phyloP scores from a whole-genome alignment of 345 rosid species.

The Citrus glauca region DNA sequence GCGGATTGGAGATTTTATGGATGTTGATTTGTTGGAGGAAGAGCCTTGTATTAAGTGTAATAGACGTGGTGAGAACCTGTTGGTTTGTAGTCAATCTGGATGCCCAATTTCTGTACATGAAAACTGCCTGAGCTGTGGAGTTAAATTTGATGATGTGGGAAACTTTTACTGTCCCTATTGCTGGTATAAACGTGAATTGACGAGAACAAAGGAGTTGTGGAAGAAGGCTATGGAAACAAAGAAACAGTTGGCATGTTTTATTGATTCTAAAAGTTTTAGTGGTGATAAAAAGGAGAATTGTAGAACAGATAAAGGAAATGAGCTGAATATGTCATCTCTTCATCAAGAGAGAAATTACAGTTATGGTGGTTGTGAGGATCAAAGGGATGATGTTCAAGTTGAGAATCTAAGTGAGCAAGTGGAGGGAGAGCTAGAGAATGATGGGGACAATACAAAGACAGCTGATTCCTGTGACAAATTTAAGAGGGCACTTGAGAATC shows the following conservation, averaged over 20 bases:
- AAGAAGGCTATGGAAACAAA: slow-evolving; percentile 22
- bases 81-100: slow-evolving; percentile 35
- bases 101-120: slow-evolving; percentile 50
- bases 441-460: not conserved
- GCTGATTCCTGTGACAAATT: not conserved
- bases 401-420: not conserved
- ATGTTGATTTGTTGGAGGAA: slow-evolving; percentile 12
- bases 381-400: not conserved
- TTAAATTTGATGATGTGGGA: slow-evolving; percentile 44
- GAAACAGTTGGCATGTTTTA: slow-evolving; percentile 11
- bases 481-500: not conserved
- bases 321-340: not conserved
- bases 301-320: not conserved
- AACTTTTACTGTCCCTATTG: slow-evolving; percentile 67
- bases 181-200: slow-evolving; percentile 40
- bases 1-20: not conserved
- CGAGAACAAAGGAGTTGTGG: slow-evolving; percentile 21
- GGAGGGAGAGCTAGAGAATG: not conserved
- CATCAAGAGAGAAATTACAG: not conserved
- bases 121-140: slow-evolving; percentile 28
- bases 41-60: slow-evolving; percentile 33
- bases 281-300: slow-evolving; percentile 4
- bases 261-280: slow-evolving; percentile 9
- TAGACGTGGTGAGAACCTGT: slow-evolving; percentile 28
- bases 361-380: not conserved